These are phyloP conservation scores for Aaosphaeria pasadenensis DNA, from an alignment of 2,329 filamentous ascomycete genomes.

Conservation along the genomic window DNA sequence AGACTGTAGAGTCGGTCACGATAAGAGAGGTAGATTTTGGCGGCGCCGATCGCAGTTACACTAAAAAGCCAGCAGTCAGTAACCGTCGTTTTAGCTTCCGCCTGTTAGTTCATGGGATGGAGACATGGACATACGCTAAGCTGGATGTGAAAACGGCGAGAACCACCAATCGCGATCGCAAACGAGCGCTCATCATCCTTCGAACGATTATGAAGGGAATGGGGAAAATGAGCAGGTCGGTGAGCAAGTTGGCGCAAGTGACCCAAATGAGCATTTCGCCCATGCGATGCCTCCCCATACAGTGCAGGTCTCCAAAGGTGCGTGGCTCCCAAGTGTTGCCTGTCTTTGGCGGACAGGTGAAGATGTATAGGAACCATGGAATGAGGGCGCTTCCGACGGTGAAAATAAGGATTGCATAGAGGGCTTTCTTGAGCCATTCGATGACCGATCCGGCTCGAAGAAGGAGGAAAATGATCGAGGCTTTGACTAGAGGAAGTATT, in stretches of 20 bases:
- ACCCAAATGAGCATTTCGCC: slow-evolving; percentile 40
- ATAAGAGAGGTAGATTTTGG: slow-evolving; percentile 41
- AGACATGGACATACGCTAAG: slow-evolving; percentile 28
- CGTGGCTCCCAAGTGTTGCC: slow-evolving; percentile 39
- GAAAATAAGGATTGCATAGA: slow-evolving; percentile 37
- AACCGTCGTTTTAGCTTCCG: background rate
- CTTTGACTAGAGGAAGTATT: slow-evolving; percentile 41
- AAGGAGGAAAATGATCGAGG: slow-evolving; percentile 39
- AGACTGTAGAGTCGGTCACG: slow-evolving; percentile 37
- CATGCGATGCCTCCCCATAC: slow-evolving; percentile 35
- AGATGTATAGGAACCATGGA: slow-evolving; percentile 38
- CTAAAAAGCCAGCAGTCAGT: slow-evolving; percentile 9
- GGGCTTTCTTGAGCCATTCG: slow-evolving; percentile 33
- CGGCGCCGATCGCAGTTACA: slow-evolving; percentile 38
- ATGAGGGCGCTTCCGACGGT: slow-evolving; percentile 34
- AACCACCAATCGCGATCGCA: slow-evolving; percentile 37
- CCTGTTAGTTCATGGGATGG: background rate
- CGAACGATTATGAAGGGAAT: slow-evolving; percentile 41
- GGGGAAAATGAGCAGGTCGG: slow-evolving; percentile 39
- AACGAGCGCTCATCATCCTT: slow-evolving; percentile 39
- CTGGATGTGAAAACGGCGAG: slow-evolving; percentile 39
- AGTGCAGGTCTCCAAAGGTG: slow-evolving; percentile 38
- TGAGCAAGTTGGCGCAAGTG: slow-evolving; percentile 41
- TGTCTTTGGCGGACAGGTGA: slow-evolving; percentile 37
- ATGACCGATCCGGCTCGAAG: slow-evolving; percentile 39